Evolutionary conservation across 2,329 filamentous ascomycete genomes (phyloP).

Genomic region (Pseudomassariella vexata): DNA sequence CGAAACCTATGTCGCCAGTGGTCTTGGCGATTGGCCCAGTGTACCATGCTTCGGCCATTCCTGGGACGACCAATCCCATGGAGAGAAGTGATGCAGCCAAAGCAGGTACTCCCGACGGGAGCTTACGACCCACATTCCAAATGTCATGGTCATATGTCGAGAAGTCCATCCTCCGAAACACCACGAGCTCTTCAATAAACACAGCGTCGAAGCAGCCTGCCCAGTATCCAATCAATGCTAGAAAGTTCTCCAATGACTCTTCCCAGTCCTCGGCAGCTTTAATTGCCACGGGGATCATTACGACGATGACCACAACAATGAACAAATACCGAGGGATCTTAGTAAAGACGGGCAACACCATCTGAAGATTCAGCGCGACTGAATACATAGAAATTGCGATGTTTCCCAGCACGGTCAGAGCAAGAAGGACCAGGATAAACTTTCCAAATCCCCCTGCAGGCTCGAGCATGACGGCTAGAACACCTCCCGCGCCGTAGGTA

Average conservation of each 20-base stretch:
- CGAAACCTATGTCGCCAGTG: conserved; percentile 40
- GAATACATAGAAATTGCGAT: conserved; percentile 32
- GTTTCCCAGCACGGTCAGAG: conserved; percentile 31
- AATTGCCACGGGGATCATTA: conserved; percentile 36
- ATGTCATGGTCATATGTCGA: conserved; percentile 37
- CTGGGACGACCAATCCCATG: conserved; percentile 37
- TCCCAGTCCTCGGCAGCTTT: conserved; percentile 33
- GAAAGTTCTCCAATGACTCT: conserved; percentile 35
- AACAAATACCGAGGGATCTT: conserved; percentile 35
- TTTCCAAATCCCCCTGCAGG: conserved; percentile 27
- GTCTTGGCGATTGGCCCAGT: conserved; percentile 34
- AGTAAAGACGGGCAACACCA: conserved; percentile 31
- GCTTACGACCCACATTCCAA: conserved; percentile 39
- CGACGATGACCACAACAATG: conserved; percentile 29
- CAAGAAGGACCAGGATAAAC: conserved; percentile 30
- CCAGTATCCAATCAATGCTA: conserved; percentile 41
- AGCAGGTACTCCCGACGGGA: conserved; percentile 43
- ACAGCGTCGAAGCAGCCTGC: conserved; percentile 34
- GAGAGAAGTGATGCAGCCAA: conserved; percentile 38
- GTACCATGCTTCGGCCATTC: conserved; percentile 38
- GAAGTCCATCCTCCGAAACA: conserved; percentile 40
- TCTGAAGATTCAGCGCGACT: conserved; percentile 32
- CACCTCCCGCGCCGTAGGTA: conserved; percentile 14
- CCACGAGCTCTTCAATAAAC: conserved; percentile 37
- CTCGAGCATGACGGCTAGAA: conserved; percentile 17